Percentiles rank a stretch among this genome's conserved stretches.
These are phyloP conservation scores for Bruguiera sexangula DNA, from an alignment of 345 rosid genomes.

Conservation along the genomic window DNA sequence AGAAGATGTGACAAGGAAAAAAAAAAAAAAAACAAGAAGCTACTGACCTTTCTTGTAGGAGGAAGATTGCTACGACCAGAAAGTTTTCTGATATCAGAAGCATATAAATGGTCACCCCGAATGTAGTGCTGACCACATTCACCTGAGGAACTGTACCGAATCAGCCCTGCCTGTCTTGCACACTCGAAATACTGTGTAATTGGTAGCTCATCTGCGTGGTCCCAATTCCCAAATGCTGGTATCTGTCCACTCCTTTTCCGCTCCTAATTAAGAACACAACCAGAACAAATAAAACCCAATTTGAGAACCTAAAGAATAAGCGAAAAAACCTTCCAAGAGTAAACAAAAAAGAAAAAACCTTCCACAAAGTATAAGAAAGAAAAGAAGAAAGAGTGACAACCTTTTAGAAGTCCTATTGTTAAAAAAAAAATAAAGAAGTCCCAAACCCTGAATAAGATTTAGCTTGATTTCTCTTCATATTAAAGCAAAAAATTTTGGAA, in stretches of 20 bases:
- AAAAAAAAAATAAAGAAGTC: no score
- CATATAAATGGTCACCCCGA: conserved; percentile 26
- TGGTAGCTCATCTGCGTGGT: conserved; percentile 71
- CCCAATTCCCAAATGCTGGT: conserved; percentile 94
- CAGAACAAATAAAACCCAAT: not conserved
- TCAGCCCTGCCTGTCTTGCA: conserved; percentile 86
- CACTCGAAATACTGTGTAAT: conserved; percentile 91
- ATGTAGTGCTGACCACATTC: conserved; percentile 41
- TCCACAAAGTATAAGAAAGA: not conserved
- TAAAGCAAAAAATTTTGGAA: conserved; percentile 2
- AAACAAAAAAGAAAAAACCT: not conserved
- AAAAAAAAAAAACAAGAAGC: not conserved
- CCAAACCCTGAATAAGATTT: no score
- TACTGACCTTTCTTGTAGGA: conserved; percentile 40
- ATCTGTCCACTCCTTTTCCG: conserved; percentile 74
- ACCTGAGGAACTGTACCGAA: conserved; percentile 62
- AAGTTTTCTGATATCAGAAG: conserved; percentile 27
- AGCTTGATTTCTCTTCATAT: not conserved
- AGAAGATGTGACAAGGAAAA: not conserved
- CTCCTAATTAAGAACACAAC: conserved; percentile 14
- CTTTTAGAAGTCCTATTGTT: no score
- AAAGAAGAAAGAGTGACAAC: no score
- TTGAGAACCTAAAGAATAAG: not conserved
- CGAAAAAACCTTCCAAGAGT: not conserved
- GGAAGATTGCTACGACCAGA: conserved; percentile 15